Evolutionary conservation across 306 rosid genomes (phyloP).

Genomic region (Styphnolobium japonicum): DNA sequence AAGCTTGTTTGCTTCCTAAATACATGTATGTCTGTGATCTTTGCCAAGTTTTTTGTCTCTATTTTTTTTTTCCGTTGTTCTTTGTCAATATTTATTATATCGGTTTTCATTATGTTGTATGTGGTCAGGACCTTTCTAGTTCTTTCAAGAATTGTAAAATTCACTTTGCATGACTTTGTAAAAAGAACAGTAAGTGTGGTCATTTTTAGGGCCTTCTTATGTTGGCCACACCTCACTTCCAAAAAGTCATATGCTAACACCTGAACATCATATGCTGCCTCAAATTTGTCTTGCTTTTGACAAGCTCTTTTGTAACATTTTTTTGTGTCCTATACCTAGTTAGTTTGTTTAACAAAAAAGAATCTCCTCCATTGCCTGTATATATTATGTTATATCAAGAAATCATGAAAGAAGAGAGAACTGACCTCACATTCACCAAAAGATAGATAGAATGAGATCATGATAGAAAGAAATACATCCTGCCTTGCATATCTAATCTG

Average conservation of each 20-base stretch:
- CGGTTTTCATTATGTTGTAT: background rate
- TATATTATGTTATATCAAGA: background rate
- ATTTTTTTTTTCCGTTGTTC: background rate
- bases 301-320: background rate
- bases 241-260: background rate
- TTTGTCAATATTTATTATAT: background rate
- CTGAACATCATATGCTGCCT: background rate
- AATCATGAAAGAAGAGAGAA: background rate
- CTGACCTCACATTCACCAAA: slow-evolving; percentile 64
- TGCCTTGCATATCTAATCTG: slow-evolving; percentile 84
- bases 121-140: background rate
- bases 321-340: background rate
- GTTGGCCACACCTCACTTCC: background rate
- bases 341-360: background rate
- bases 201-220: background rate
- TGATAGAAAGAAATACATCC: slow-evolving; percentile 78
- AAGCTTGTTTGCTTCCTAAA: background rate
- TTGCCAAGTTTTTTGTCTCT: background rate
- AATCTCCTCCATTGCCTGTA: background rate
- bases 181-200: background rate
- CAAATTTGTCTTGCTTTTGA: background rate
- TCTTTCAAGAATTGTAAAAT: background rate
- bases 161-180: background rate
- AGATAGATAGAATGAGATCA: slow-evolving; percentile 83
- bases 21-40: background rate